A percentile compares a stretch with the other conserved stretches of the same genome.
These are phyloP conservation scores for Arthroderma sp. DNA, from an alignment of 2,329 filamentous ascomycete species.

Conservation along the genomic window DNA sequence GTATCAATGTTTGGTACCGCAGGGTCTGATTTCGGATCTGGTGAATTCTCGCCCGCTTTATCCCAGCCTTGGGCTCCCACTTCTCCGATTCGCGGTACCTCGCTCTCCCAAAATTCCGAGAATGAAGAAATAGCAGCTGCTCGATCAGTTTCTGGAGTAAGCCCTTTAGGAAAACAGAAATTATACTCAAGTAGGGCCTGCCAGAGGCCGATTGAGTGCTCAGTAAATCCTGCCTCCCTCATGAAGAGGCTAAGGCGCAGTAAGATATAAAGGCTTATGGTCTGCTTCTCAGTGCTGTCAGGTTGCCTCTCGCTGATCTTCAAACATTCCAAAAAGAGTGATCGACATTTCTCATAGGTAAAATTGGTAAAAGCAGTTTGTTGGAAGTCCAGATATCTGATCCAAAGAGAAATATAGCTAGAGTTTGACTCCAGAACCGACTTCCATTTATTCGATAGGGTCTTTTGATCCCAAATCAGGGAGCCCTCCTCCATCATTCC, in stretches of 20 bases:
- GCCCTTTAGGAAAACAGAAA: slow-evolving; percentile 44
- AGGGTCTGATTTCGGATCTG: slow-evolving; percentile 28
- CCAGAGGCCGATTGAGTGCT: slow-evolving; percentile 68
- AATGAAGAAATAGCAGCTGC: slow-evolving; percentile 36
- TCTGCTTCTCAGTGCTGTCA: slow-evolving; percentile 16
- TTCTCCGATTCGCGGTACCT: slow-evolving; percentile 68
- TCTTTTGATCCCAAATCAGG: slow-evolving; percentile 59
- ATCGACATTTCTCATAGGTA: slow-evolving; percentile 53
- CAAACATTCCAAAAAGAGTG: slow-evolving; percentile 49
- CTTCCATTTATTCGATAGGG: slow-evolving; percentile 53
- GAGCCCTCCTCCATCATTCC: slow-evolving; percentile 61
- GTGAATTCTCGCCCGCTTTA: slow-evolving; percentile 14
- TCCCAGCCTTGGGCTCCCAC: slow-evolving; percentile 57
- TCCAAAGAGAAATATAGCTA: slow-evolving; percentile 56
- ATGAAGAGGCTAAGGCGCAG: slow-evolving; percentile 63
- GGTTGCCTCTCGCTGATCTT: slow-evolving; percentile 23
- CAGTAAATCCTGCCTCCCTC: slow-evolving; percentile 63
- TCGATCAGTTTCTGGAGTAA: slow-evolving; percentile 15
- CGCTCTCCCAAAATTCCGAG: slow-evolving; percentile 75
- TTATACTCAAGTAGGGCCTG: slow-evolving; percentile 67
- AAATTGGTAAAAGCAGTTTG: slow-evolving; percentile 58
- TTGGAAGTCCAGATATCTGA: slow-evolving; percentile 55
- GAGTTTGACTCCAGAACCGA: slow-evolving; percentile 46
- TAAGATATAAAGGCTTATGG: slow-evolving; percentile 55
- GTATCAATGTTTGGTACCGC: slow-evolving; percentile 17